Evolutionary conservation across 805 yeast species (phyloP).

Genomic region (Metschnikowia continentalis): DNA sequence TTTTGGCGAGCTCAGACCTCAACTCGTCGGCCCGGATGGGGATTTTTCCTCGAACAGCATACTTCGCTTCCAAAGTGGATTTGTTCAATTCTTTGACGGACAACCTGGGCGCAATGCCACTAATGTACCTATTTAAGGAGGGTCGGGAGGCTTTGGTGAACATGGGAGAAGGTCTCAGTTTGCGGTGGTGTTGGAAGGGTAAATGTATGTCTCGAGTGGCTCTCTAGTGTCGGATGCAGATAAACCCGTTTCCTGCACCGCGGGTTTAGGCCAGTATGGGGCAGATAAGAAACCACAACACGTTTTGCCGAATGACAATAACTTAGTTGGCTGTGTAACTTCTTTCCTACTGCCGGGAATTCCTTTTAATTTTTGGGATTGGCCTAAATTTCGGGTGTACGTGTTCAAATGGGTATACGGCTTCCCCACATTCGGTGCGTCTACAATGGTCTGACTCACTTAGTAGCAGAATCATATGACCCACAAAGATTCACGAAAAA

Average conservation of each 20-base stretch:
- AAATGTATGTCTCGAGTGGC: background rate
- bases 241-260: slow-evolving; percentile 1
- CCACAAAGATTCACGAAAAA: no score
- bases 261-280: background rate
- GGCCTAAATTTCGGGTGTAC: no score
- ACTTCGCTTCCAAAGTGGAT: slow-evolving; percentile 77
- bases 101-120: slow-evolving; percentile 14
- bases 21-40: slow-evolving; percentile 93
- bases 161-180: background rate
- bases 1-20: slow-evolving; percentile 45
- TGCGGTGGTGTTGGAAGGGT: background rate
- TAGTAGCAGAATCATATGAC: no score
- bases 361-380: no score
- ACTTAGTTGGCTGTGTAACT: no score
- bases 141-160: background rate
- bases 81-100: slow-evolving; percentile 55
- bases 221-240: background rate
- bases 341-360: no score
- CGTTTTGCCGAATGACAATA: background rate
- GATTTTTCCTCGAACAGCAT: slow-evolving; percentile 92
- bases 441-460: no score
- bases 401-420: no score
- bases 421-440: no score
- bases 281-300: background rate
- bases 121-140: background rate